A percentile compares a stretch with the other conserved stretches of the same genome.
Conservation (phyloP, 352 stramenopile species). For the Aphanomyces stellatus region DNA sequence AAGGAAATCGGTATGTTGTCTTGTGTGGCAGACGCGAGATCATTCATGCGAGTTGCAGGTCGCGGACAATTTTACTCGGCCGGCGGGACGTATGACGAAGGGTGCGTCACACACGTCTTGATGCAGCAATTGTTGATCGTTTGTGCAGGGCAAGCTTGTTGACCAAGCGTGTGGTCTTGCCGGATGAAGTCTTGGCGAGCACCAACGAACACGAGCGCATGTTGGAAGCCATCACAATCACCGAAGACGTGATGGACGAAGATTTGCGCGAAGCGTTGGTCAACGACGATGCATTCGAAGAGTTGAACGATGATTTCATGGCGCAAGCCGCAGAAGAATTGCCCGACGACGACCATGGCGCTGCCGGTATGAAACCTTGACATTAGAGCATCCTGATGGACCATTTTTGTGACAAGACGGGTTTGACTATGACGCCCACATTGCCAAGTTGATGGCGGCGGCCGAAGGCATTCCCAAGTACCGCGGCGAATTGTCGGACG, state of each 20-base stretch:
- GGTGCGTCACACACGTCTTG: not conserved
- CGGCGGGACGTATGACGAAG: constrained; percentile 15
- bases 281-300: constrained; percentile 76
- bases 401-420: constrained; percentile 27
- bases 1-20: constrained; percentile 66
- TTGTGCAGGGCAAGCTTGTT: constrained; percentile 34
- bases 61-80: constrained; percentile 46
- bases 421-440: constrained; percentile 92
- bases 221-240: constrained; percentile 73
- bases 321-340: constrained; percentile 55
- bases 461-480: constrained; percentile 64
- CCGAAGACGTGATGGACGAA: constrained; percentile 79
- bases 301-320: constrained; percentile 91
- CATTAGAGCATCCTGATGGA: not conserved
- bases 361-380: not conserved
- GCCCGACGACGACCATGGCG: constrained; percentile 24
- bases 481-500: constrained; percentile 54
- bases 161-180: constrained; percentile 51
- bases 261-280: constrained; percentile 79
- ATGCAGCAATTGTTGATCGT: not conserved
- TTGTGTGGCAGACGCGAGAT: not conserved
- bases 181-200: constrained; percentile 57
- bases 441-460: constrained; percentile 86
- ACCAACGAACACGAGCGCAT: constrained; percentile 64
- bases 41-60: not conserved